Conservation (phyloP, 148 eudicot genomes). For the Spergularia bocconei region DNA sequence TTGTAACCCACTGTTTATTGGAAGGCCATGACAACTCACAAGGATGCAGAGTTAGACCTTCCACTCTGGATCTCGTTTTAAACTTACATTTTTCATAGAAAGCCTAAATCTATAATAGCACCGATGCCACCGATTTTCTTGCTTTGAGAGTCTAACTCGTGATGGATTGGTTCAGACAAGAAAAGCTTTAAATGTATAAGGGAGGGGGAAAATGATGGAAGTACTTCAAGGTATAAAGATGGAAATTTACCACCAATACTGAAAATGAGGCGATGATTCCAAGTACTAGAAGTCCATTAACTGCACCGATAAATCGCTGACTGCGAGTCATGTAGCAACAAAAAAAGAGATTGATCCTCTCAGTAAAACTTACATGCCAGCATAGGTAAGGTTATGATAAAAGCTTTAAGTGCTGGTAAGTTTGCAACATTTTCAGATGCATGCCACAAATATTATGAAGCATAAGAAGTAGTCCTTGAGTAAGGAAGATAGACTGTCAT, state of each 20-base stretch:
- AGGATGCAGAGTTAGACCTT: no score
- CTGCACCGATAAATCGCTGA: conserved; percentile 83
- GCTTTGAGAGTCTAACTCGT: no score
- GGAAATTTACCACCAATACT: conserved; percentile 69
- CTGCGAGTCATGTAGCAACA: conserved; percentile 37
- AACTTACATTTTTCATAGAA: no score
- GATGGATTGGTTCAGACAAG: background rate
- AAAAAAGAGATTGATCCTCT: conserved; percentile 4
- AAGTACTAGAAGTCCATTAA: conserved; percentile 68
- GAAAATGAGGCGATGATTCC: conserved; percentile 76
- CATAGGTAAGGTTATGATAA: background rate
- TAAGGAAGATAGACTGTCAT: background rate
- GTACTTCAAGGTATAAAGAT: background rate
- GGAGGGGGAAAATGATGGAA: background rate
- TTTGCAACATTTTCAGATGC: background rate
- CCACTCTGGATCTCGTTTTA: background rate
- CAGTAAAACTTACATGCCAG: background rate
- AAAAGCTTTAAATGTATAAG: background rate
- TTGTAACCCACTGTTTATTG: no score
- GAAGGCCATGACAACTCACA: no score
- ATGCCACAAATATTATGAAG: background rate
- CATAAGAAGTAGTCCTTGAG: background rate
- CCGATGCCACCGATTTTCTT: no score
- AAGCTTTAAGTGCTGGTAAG: background rate
- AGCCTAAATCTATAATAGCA: no score